Percentiles rank a stretch among this genome's conserved stretches.
phyloP scores from a whole-genome alignment of 768 basidiomycete genomes.

The Naganishia antarctica region DNA sequence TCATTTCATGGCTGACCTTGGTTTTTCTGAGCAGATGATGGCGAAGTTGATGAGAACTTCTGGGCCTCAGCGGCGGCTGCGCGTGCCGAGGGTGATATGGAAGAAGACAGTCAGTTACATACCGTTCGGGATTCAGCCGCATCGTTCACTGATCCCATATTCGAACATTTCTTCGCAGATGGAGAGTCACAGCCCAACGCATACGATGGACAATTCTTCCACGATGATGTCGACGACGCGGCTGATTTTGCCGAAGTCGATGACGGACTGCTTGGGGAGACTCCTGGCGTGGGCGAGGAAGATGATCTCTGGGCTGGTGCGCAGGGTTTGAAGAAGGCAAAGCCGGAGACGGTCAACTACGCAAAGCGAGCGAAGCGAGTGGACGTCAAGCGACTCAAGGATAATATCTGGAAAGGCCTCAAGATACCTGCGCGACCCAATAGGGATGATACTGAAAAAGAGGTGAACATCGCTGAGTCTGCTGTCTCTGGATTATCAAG shows the following conservation, averaged over 20 bases:
- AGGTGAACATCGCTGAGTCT: slow-evolving; percentile 49
- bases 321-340: slow-evolving; percentile 66
- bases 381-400: slow-evolving; percentile 92
- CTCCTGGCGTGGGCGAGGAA: slow-evolving; percentile 51
- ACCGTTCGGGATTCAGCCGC: not conserved
- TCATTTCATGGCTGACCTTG: not conserved
- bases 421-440: slow-evolving; percentile 59
- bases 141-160: not conserved
- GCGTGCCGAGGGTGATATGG: slow-evolving; percentile 56
- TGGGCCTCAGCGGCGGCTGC: slow-evolving; percentile 94
- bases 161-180: not conserved
- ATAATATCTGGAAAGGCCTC: slow-evolving; percentile 92
- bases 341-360: slow-evolving; percentile 86
- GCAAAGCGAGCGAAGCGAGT: slow-evolving; percentile 93
- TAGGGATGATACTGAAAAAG: slow-evolving; percentile 22
- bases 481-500: not conserved
- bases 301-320: slow-evolving; percentile 83
- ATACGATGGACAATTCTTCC: slow-evolving; percentile 95
- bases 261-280: slow-evolving; percentile 51
- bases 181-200: slow-evolving; percentile 54
- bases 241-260: slow-evolving; percentile 59
- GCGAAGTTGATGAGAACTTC: slow-evolving; percentile 90
- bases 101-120: slow-evolving; percentile 55
- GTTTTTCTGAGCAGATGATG: slow-evolving; percentile 55
- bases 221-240: slow-evolving; percentile 73